phyloP scores from a whole-genome alignment of 2,329 filamentous ascomycete genomes.

The Neoarthrinium moseri region DNA sequence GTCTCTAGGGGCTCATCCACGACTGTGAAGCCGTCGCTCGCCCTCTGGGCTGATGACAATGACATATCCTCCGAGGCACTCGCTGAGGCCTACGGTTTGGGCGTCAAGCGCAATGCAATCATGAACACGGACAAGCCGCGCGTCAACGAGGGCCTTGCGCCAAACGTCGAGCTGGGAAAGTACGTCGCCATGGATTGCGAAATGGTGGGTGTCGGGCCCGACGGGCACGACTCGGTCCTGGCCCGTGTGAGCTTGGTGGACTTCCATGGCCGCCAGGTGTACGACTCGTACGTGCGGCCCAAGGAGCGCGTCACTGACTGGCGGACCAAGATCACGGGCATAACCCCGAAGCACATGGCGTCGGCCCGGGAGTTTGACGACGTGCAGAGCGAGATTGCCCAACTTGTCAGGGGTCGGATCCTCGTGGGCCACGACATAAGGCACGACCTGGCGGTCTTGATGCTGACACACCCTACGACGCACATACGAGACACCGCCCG shows the following conservation, averaged over 20 bases:
- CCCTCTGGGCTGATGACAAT: constrained; percentile 61
- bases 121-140: constrained; percentile 39
- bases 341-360: constrained; percentile 71
- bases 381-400: constrained; percentile 71
- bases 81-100: constrained; percentile 60
- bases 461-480: constrained; percentile 73
- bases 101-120: constrained; percentile 44
- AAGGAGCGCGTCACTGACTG: constrained; percentile 82
- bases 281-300: constrained; percentile 88
- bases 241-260: constrained; percentile 90
- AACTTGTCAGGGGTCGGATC: constrained; percentile 61
- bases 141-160: constrained; percentile 63
- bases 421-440: constrained; percentile 71
- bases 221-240: constrained; percentile 69
- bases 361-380: constrained; percentile 69
- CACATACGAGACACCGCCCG: constrained; percentile 85
- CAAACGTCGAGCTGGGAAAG: constrained; percentile 72
- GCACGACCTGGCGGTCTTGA: constrained; percentile 71
- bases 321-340: constrained; percentile 82
- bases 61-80: constrained; percentile 60
- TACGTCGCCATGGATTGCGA: constrained; percentile 95
- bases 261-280: constrained; percentile 87
- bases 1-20: constrained; percentile 35
- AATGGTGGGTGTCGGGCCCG: constrained; percentile 87
- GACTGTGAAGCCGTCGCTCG: constrained; percentile 52